Percentiles rank a stretch among this genome's conserved stretches.
phyloP scores from a whole-genome alignment of 2,329 filamentous ascomycete species.

The Falciphora oryzae region DNA sequence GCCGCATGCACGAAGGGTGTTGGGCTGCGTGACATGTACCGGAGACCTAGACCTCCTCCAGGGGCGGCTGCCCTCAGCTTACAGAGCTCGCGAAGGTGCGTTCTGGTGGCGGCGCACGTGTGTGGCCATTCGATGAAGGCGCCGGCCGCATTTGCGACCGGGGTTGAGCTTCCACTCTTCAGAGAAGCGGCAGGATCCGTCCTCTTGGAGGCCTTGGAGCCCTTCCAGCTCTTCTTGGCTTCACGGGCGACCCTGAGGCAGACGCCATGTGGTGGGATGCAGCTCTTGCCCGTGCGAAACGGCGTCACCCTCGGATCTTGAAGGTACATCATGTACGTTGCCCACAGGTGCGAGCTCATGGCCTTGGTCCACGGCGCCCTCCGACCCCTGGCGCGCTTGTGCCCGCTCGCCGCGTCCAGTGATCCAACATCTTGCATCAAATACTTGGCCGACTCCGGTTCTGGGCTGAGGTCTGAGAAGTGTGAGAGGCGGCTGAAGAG shows the following conservation, averaged over 20 bases:
- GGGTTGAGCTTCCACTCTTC: conserved; percentile 50
- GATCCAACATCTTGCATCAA: conserved; percentile 20
- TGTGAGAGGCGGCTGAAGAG: conserved; percentile 52
- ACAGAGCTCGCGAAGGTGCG: conserved; percentile 58
- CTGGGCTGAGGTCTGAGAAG: conserved; percentile 50
- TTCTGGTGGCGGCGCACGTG: conserved; percentile 55
- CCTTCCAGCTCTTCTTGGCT: conserved; percentile 62
- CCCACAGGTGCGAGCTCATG: conserved; percentile 62
- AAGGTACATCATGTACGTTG: conserved; percentile 58
- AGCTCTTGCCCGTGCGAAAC: conserved; percentile 56
- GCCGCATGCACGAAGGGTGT: conserved; percentile 49
- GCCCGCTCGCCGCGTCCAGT: conserved; percentile 8
- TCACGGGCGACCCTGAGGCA: conserved; percentile 60
- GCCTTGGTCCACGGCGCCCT: conserved; percentile 57
- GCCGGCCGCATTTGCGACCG: conserved; percentile 40
- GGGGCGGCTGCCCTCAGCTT: conserved; percentile 44
- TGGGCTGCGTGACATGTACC: conserved; percentile 46
- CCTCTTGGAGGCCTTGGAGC: conserved; percentile 38
- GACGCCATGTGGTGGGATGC: conserved; percentile 59
- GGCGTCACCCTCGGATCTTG: conserved; percentile 64
- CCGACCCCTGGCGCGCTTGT: conserved; percentile 26
- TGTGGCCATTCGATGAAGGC: conserved; percentile 59
- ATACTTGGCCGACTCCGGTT: conserved; percentile 27
- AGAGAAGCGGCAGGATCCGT: conserved; percentile 8
- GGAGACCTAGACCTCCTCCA: conserved; percentile 34